Base-by-base conservation (phyloP, 108 stramenopile genomes). In the Skeletonema marinoi region DNA sequence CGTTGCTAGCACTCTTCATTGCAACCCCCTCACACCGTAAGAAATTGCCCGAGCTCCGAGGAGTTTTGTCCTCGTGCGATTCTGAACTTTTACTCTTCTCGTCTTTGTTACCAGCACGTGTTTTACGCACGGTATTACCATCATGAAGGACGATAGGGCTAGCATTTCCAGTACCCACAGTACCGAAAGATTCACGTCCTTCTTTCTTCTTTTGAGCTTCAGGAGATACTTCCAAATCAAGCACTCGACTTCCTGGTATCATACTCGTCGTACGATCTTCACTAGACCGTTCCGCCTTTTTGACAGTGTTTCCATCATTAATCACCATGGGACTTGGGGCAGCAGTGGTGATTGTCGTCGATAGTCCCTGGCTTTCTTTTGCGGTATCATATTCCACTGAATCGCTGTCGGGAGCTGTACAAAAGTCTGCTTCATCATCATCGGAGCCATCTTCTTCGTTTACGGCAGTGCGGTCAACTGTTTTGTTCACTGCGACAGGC, bases 111-210 rank as follows among this genome's bases (percentile, higher is more conserved):
- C 33, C 77, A 9, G 30, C 19, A 6, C 68, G 66, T 31, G 32
- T 21, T 36, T 79, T 79, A 3, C 38, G 73, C 11, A 69, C 54
- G 6, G 78, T 79, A 51, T 79, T 74, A 6, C 78, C 78, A 50
- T 79, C 78, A 32, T 79, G 78, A 48, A 79, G 39, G 13, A 73
- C 50, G 14, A 79, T 21, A 1, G 78, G 78, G 51, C 78, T 79
- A 58, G 29, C 54, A 3, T 16, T 56, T 2, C 36, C 25, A 16
- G 73, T 42, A 32, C 64, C 74, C 13, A 44, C 42, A 36, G 75
- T 66, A n/a, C 30, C 65, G 5, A 76, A 59, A 25, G 75, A 76
- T 3, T 60, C 60, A 29, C 58, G 75, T 25, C 54, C 54, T 61
- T 60, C 33, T 9, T 9, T 32, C 59, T 35, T 29, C 56, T 44